Evolutionary conservation across 2,329 filamentous ascomycete genomes (phyloP).

Genomic region (Stachybotrys elegans): DNA sequence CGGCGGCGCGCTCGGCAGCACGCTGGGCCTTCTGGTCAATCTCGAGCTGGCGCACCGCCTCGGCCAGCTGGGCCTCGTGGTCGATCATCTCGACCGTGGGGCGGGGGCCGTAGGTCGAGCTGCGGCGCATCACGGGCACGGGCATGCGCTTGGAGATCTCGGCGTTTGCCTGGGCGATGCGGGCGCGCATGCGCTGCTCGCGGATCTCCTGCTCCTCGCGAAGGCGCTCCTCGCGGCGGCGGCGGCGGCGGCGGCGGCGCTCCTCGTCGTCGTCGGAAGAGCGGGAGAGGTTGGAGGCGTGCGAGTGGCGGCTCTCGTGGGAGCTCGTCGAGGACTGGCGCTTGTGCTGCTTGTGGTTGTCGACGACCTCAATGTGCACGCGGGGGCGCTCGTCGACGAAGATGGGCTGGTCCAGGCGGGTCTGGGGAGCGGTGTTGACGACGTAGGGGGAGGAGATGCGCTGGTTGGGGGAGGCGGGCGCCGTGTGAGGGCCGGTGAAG

Average conservation of each 20-base stretch:
- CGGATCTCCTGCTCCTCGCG: slow-evolving; percentile 20
- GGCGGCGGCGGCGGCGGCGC: slow-evolving; percentile 17
- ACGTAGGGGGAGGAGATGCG: slow-evolving; percentile 16
- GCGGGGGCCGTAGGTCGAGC: slow-evolving; percentile 14
- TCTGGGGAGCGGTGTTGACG: slow-evolving; percentile 16
- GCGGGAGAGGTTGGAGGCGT: slow-evolving; percentile 15
- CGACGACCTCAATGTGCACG: slow-evolving; percentile 33
- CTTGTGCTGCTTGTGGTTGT: slow-evolving; percentile 26
- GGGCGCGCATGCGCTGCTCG: slow-evolving; percentile 18
- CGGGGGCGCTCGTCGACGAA: slow-evolving; percentile 30
- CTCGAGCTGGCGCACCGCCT: slow-evolving; percentile 25
- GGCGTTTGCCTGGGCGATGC: slow-evolving; percentile 36
- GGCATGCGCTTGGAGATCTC: slow-evolving; percentile 33
- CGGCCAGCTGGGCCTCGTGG: slow-evolving; percentile 25
- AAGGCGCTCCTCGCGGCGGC: slow-evolving; percentile 20
- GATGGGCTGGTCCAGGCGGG: slow-evolving; percentile 26
- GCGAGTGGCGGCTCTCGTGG: slow-evolving; percentile 24
- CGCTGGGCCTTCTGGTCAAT: slow-evolving; percentile 27
- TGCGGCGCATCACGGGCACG: slow-evolving; percentile 21
- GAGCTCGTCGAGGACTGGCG: slow-evolving; percentile 32
- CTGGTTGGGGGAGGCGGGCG: slow-evolving; percentile 31
- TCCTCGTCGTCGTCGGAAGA: slow-evolving; percentile 22
- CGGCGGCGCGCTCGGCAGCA: slow-evolving; percentile 13
- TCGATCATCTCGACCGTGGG: slow-evolving; percentile 15
- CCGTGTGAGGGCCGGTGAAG: slow-evolving; percentile 33